These are phyloP conservation scores for Fraxinus albicans DNA, from an alignment of 305 asterid genomes.

Conservation along the genomic window DNA sequence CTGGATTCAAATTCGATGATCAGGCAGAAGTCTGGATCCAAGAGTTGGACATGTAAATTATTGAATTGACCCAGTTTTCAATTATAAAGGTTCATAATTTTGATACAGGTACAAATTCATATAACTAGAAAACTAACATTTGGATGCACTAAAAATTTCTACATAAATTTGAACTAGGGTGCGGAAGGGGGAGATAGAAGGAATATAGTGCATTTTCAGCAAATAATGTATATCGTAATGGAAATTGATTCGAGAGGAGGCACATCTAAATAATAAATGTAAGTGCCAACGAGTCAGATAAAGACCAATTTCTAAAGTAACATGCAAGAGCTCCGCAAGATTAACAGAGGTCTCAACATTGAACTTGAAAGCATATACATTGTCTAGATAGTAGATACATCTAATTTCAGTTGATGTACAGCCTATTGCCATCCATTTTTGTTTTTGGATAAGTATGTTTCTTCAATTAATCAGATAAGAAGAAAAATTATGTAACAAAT, in stretches of 20 bases:
- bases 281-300: neutral
- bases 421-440: neutral
- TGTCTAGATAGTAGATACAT: neutral
- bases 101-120: neutral
- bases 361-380: neutral
- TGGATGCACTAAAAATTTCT: neutral
- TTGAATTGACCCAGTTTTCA: neutral
- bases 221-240: neutral
- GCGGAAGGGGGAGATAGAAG: neutral
- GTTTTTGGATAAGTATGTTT: neutral
- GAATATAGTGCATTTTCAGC: neutral
- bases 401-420: neutral
- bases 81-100: neutral
- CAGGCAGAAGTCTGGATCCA: neutral
- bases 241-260: neutral
- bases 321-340: neutral
- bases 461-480: neutral
- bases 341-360: neutral
- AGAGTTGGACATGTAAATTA: neutral
- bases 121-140: neutral
- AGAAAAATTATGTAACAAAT: neutral
- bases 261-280: neutral
- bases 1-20: neutral
- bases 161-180: neutral
- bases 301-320: neutral